Base-by-base conservation (phyloP, 805 yeast species). In the Ogataea methanolica region DNA sequence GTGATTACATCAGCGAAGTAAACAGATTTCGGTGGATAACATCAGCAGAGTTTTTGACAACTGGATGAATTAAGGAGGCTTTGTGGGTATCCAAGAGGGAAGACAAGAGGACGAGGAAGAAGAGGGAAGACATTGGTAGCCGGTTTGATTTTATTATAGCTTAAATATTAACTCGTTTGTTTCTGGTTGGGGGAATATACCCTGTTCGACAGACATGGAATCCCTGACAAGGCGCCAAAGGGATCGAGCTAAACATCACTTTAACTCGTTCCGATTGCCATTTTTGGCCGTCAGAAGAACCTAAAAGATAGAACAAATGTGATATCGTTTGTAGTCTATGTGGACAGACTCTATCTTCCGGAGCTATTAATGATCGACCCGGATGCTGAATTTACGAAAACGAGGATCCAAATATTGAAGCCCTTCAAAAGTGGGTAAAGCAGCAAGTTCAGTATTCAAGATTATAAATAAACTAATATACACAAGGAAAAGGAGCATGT, bases 351-450 rank as follows among this genome's bases (percentile, higher is more conserved):
- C 76, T 94, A 21, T 88, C 96, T 57, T 96, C 90, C 63, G 77
- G 91, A 54, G 83, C 94, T 43, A 96, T 92, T 31, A 99, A 92
- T 61, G 90, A 96, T 5, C 76, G 98, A 56, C 88, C 97, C 1
- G 99, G 94, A 73, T 92, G 99, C 98, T 86, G 98, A 73, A 94
- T 99, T 2, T 92, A 94, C 66, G 85, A 95, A 49, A 94, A 94
- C 63, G 99, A 94, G 66, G 99, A 92, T 67, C 98, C 92, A 66
- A 94, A 92, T 58, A 96, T 96, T 59, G 97, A 90, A 66, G 99
- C 66, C 99, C 99, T 4, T 84, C 94, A 56, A 97, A 99, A 87
- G 99, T 92, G 53, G 99, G 99, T 67, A 97, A 91, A 63, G 97
- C 97, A 5, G 83, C 90, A 16, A 91, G 90, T 64, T 97, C n/a